Evolutionary conservation across 805 yeast genomes (phyloP).

Genomic region (Candida manassasensis): DNA sequence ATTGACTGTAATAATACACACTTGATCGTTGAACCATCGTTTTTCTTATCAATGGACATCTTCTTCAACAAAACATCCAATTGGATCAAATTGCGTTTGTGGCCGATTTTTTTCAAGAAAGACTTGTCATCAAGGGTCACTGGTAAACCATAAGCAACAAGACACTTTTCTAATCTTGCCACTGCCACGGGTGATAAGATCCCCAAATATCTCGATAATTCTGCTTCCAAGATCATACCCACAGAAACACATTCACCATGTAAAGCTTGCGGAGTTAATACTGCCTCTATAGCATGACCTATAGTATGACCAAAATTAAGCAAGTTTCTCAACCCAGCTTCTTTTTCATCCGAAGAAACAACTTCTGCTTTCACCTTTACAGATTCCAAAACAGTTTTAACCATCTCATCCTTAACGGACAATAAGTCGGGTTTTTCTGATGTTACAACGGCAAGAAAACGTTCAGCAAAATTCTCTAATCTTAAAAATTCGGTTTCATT

Average conservation of each 20-base stretch:
- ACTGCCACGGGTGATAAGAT: conserved; percentile 89
- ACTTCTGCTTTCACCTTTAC: conserved; percentile 90
- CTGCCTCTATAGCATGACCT: conserved; percentile 98
- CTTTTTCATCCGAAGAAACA: conserved; percentile 90
- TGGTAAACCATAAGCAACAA: conserved; percentile 84
- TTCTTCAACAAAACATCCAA: conserved; percentile 68
- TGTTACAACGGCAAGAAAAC: conserved; percentile 62
- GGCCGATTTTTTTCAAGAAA: conserved; percentile 61
- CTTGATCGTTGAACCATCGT: conserved; percentile 87
- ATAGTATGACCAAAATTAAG: conserved; percentile 95
- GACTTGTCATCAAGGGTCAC: conserved; percentile 67
- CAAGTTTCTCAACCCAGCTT: conserved; percentile 87
- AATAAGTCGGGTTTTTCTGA: conserved; percentile 46
- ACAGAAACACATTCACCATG: conserved; percentile 99
- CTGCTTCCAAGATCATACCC: conserved; percentile 94
- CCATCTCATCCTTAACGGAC: conserved; percentile 67
- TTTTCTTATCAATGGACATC: conserved; percentile 96
- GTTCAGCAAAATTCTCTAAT: conserved; percentile 69
- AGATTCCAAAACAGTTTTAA: conserved; percentile 77
- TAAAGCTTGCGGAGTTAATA: conserved; percentile 89
- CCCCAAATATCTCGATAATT: conserved; percentile 87
- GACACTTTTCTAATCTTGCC: conserved; percentile 78
- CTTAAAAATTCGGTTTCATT: conserved; percentile 82
- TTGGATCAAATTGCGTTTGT: conserved; percentile 61
- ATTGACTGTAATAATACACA: conserved; percentile 78